phyloP scores from a whole-genome alignment of 768 basidiomycete species.

The Sistotremastrum suecicum region DNA sequence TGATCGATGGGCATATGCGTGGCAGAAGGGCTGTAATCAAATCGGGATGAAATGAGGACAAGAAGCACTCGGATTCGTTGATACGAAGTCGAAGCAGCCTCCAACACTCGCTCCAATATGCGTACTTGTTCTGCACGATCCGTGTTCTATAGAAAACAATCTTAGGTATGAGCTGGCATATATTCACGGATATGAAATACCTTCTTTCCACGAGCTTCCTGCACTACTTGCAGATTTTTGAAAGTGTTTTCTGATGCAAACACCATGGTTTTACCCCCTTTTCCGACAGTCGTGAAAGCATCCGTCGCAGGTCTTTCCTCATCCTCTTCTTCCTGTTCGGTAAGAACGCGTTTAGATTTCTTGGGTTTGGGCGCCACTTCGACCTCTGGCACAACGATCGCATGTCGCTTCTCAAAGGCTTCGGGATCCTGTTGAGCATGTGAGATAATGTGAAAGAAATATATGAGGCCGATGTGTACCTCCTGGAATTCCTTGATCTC shows the following conservation, averaged over 20 bases:
- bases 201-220: slow-evolving; percentile 95
- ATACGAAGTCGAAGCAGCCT: slow-evolving; percentile 77
- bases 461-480: slow-evolving; percentile 28
- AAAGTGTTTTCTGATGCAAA: slow-evolving; percentile 79
- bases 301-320: slow-evolving; percentile 30
- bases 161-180: not conserved
- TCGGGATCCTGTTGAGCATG: slow-evolving; percentile 59
- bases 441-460: not conserved
- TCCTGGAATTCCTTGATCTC: slow-evolving; percentile 68
- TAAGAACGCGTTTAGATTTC: slow-evolving; percentile 20
- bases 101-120: slow-evolving; percentile 74
- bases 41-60: slow-evolving; percentile 84
- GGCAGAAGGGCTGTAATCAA: slow-evolving; percentile 88
- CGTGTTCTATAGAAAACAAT: slow-evolving; percentile 53
- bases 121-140: slow-evolving; percentile 91
- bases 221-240: slow-evolving; percentile 80
- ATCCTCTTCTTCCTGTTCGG: slow-evolving; percentile 27
- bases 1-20: slow-evolving; percentile 86
- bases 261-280: slow-evolving; percentile 71
- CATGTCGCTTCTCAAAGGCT: slow-evolving; percentile 68
- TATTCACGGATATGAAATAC: slow-evolving; percentile 22
- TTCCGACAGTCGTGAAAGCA: slow-evolving; percentile 83
- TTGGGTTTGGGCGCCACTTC: slow-evolving; percentile 23
- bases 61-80: slow-evolving; percentile 90
- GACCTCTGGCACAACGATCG: slow-evolving; percentile 31